Percentiles rank a stretch among this genome's conserved stretches.
These are phyloP conservation scores for Aspergillus alliaceus DNA, from an alignment of 2,329 filamentous ascomycete genomes.

Conservation along the genomic window DNA sequence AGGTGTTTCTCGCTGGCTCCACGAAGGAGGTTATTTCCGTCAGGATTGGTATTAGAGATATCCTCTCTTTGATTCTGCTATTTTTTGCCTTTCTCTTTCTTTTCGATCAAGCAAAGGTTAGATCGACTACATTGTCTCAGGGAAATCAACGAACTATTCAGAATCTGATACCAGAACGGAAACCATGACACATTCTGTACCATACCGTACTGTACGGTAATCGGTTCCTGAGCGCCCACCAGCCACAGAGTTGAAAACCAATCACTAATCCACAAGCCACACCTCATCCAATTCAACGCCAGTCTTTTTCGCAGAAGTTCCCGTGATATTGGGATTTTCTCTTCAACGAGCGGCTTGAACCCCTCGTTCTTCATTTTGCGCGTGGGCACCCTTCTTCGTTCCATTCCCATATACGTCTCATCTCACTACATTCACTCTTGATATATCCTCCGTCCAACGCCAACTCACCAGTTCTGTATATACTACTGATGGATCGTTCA, in stretches of 20 bases:
- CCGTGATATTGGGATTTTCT: slow-evolving; percentile 24
- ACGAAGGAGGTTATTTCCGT: neutral
- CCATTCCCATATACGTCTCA: slow-evolving; percentile 1
- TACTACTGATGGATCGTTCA: slow-evolving; percentile 56
- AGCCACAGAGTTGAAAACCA: slow-evolving; percentile 7
- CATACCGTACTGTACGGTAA: neutral
- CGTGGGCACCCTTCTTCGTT: slow-evolving; percentile 5
- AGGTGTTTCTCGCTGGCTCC: neutral
- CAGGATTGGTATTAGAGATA: neutral
- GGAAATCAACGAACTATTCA: too few species aligned
- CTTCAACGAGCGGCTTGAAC: slow-evolving; percentile 20
- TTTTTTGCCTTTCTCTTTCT: too few species aligned
- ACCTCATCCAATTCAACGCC: slow-evolving; percentile 4
- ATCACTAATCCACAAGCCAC: slow-evolving; percentile 6
- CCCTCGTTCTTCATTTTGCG: slow-evolving; percentile 17
- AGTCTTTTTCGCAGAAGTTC: slow-evolving; percentile 17
- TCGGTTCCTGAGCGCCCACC: neutral
- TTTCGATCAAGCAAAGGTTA: neutral
- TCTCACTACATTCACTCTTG: slow-evolving; percentile 9
- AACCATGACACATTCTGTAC: neutral
- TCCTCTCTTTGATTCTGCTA: neutral
- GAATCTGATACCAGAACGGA: neutral
- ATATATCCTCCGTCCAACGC: slow-evolving; percentile 15
- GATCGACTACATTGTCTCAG: neutral
- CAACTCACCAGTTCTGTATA: slow-evolving; percentile 15